Percentiles rank a stretch among this genome's conserved stretches.
phyloP scores from a whole-genome alignment of 2,329 filamentous ascomycete genomes.

The Mycogone perniciosa region DNA sequence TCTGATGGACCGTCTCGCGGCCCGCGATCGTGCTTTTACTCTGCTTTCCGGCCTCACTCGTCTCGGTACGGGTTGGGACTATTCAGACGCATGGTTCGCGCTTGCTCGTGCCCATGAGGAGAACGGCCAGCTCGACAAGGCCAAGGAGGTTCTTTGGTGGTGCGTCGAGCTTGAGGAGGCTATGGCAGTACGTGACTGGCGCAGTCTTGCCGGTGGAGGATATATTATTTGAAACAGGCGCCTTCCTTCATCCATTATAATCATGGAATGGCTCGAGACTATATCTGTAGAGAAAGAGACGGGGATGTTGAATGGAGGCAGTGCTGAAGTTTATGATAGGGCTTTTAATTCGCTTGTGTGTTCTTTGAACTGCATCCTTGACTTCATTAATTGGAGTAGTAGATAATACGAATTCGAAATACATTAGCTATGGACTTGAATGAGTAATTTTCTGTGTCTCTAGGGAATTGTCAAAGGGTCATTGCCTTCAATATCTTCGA shows the following conservation, averaged over 20 bases:
- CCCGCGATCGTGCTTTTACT: constrained; percentile 81
- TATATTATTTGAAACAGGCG: constrained; percentile 45
- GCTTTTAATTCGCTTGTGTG: too few relatives aligned
- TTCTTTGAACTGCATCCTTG: too few relatives aligned
- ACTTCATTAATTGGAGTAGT: too few relatives aligned
- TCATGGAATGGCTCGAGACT: background rate
- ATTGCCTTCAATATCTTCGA: too few relatives aligned
- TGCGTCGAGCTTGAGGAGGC: constrained; percentile 91
- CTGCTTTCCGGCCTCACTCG: constrained; percentile 79
- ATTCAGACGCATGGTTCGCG: constrained; percentile 87
- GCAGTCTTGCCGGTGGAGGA: constrained; percentile 57
- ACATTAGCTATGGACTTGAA: too few relatives aligned
- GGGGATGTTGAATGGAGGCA: background rate
- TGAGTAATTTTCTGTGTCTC: too few relatives aligned
- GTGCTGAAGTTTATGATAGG: too few relatives aligned
- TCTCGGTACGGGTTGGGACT: constrained; percentile 81
- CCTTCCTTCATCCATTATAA: too few relatives aligned
- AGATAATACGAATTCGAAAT: too few relatives aligned
- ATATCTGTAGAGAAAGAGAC: background rate
- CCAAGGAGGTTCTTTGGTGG: constrained; percentile 94
- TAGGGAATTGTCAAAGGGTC: too few relatives aligned
- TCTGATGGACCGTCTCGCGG: constrained; percentile 75
- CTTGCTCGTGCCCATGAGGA: constrained; percentile 84
- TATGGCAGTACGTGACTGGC: constrained; percentile 73
- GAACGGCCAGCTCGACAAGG: constrained; percentile 76